Conservation (phyloP, 495 filamentous ascomycete species). For the Bombardia bombarda region DNA sequence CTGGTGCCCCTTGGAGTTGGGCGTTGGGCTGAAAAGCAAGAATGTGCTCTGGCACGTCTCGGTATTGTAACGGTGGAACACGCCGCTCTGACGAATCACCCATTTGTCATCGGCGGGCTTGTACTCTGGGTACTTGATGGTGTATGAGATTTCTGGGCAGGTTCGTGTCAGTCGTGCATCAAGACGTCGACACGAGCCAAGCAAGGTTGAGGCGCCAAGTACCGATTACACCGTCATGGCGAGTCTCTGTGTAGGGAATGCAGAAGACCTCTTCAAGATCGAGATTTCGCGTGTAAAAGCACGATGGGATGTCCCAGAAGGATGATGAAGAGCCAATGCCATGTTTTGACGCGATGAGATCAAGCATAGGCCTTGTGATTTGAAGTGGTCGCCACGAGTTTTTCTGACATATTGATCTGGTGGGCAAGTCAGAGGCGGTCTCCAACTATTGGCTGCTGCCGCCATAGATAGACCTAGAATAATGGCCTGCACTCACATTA, state of each 20-base stretch:
- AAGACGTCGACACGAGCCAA: neutral
- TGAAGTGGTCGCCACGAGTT: conserved; percentile 37
- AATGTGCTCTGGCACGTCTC: conserved; percentile 21
- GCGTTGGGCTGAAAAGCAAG: conserved; percentile 29
- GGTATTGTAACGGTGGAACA: conserved; percentile 32
- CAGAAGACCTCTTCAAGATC: conserved; percentile 32
- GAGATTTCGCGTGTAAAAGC: conserved; percentile 30
- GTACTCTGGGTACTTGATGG: conserved; percentile 32
- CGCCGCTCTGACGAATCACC: conserved; percentile 35
- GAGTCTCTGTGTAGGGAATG: conserved; percentile 19
- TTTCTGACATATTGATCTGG: conserved; percentile 34
- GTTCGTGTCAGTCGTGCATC: neutral
- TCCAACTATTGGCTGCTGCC: neutral
- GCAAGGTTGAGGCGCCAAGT: neutral
- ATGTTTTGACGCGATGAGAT: conserved; percentile 21
- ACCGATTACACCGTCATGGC: conserved; percentile 20
- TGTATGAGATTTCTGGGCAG: conserved; percentile 30
- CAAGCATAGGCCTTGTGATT: conserved; percentile 25
- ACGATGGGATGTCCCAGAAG: conserved; percentile 29
- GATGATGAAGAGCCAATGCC: conserved; percentile 19
- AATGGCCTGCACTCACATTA: conserved; percentile 27
- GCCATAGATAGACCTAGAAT: no score
- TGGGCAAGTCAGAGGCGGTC: conserved; percentile 1
- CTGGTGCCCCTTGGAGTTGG: conserved; percentile 20
- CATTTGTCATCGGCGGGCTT: conserved; percentile 26